phyloP scores from a whole-genome alignment of 371 early-diverging fungal species.

The Mucor irregularis region DNA sequence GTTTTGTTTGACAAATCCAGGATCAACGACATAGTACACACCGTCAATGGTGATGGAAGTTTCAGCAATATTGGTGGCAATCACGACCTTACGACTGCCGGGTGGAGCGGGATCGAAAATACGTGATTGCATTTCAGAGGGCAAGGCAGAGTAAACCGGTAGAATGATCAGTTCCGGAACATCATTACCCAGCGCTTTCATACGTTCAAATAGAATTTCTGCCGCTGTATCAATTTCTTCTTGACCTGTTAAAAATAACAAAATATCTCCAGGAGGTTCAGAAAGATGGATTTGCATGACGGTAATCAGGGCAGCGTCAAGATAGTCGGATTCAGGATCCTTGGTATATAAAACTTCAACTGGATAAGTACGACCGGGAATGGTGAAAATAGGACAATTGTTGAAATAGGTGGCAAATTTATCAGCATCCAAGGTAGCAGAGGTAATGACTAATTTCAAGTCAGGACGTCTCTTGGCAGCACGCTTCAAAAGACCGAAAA shows the following conservation, averaged over 20 bases:
- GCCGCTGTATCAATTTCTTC: constrained; percentile 96
- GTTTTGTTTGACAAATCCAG: constrained; percentile 97
- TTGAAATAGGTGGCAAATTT: constrained; percentile 90
- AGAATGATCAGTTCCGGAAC: constrained; percentile 93
- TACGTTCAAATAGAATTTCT: constrained; percentile 91
- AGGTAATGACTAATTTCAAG: constrained; percentile 92
- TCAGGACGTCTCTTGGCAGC: constrained; percentile 84
- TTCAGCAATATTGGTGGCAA: constrained; percentile 99
- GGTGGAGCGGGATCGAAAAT: constrained; percentile 96
- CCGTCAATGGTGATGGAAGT: constrained; percentile 99
- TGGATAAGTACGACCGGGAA: constrained; percentile 95
- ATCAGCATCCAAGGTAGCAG: constrained; percentile 97
- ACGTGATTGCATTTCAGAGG: constrained; percentile 89
- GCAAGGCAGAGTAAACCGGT: constrained; percentile 94
- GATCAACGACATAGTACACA: constrained; percentile 97
- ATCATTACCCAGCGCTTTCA: constrained; percentile 94
- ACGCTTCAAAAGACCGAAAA: constrained; percentile 95
- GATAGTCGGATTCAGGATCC: constrained; percentile 93
- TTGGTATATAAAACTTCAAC: constrained; percentile 94
- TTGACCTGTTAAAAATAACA: constrained; percentile 98
- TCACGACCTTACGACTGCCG: constrained; percentile 92
- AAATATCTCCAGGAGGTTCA: constrained; percentile 95
- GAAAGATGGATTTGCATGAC: constrained; percentile 97
- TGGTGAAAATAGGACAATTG: constrained; percentile 94
- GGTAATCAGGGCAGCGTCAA: constrained; percentile 91